phyloP scores from a whole-genome alignment of 1,284 basidiomycete species.

The Ustilago curta region DNA sequence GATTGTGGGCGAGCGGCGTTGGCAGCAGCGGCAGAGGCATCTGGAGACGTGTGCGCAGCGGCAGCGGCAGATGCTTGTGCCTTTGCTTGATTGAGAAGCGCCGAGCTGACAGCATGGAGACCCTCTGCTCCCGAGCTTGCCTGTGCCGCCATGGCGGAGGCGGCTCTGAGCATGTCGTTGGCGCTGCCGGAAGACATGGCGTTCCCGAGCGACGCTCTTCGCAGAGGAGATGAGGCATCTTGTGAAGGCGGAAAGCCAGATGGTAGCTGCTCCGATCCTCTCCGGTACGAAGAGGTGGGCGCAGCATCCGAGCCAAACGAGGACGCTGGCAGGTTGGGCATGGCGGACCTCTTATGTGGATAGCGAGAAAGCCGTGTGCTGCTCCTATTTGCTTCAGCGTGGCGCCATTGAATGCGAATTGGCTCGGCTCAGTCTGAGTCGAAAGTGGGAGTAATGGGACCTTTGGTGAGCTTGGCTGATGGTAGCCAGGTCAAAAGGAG shows the following conservation, averaged over 20 bases:
- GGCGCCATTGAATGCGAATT: not conserved
- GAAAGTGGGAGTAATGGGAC: not conserved
- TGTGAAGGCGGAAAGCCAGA: slow-evolving; percentile 1
- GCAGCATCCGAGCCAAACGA: slow-evolving; percentile 19
- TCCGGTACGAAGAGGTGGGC: slow-evolving; percentile 18
- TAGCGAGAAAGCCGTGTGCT: not conserved
- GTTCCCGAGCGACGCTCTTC: slow-evolving; percentile 33
- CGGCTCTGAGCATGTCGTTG: slow-evolving; percentile 55
- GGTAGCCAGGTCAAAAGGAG: not conserved
- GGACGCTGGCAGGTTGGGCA: slow-evolving; percentile 36
- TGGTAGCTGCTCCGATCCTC: slow-evolving; percentile 39
- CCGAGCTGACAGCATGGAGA: slow-evolving; percentile 54
- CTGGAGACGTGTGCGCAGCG: slow-evolving; percentile 14
- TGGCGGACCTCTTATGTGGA: not conserved
- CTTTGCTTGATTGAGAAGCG: slow-evolving; percentile 53
- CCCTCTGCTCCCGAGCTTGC: slow-evolving; percentile 52
- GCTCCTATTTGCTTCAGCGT: not conserved
- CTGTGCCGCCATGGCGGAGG: slow-evolving; percentile 51
- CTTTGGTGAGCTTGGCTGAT: not conserved
- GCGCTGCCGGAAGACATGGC: slow-evolving; percentile 28
- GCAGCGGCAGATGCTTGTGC: slow-evolving; percentile 39
- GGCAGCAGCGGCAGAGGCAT: not conserved
- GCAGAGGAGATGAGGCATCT: slow-evolving; percentile 3
- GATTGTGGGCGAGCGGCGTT: slow-evolving; percentile 15
- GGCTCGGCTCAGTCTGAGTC: not conserved